Conservation (phyloP, 73 alveolate genomes). For the Paramecium tetraurelia region DNA sequence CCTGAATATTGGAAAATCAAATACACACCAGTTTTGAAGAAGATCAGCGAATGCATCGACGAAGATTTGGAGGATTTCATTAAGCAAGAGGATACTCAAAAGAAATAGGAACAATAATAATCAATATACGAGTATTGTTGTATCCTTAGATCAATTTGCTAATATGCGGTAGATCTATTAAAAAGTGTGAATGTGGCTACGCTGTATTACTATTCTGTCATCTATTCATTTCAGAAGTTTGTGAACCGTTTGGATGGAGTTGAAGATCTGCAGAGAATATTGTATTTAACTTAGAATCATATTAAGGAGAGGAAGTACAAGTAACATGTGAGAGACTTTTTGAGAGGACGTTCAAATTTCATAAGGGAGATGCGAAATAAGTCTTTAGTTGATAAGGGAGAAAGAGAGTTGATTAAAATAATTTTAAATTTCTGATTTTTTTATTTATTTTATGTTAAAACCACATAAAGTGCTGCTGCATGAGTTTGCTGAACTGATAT, state of each 20-base stretch:
- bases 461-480: neutral
- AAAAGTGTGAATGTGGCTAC: neutral
- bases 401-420: neutral
- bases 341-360: neutral
- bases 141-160: neutral
- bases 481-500: neutral
- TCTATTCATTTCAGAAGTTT: neutral
- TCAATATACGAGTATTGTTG: neutral
- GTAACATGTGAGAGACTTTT: neutral
- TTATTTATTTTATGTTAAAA: neutral
- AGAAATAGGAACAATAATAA: neutral
- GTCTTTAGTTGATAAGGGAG: neutral
- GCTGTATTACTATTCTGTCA: neutral
- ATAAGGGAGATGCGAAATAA: neutral
- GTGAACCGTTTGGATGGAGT: neutral
- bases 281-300: neutral
- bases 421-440: conserved; percentile 5
- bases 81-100: neutral
- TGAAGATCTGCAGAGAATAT: neutral
- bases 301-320: neutral
- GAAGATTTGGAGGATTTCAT: neutral
- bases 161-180: neutral
- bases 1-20: neutral
- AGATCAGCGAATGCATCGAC: conserved; percentile 30
- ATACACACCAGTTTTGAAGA: neutral